Base-by-base conservation (phyloP, 1,284 basidiomycete genomes). In the Ganoderma sinense region DNA sequence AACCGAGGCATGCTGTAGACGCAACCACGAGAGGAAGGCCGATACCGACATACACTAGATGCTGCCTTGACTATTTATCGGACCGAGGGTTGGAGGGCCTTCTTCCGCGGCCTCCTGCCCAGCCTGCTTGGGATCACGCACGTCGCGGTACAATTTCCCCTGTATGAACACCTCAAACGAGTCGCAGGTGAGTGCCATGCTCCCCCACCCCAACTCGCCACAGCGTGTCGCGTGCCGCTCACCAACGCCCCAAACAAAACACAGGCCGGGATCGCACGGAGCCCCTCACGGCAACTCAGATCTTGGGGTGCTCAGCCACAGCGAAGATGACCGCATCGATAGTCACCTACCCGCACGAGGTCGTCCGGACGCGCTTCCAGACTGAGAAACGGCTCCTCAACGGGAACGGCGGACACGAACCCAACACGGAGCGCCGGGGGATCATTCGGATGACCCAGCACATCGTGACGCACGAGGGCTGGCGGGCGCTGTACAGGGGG, bases 281-380 rank as follows among this genome's bases (percentile, higher is more conserved):
- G 14, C 90, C 92, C 1, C 81, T 97, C 7, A 83, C 90, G 1
- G 89, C 89, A 6, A 81, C 85, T 39, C 87, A 89, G 23, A 97
- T 98, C 73, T 89, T 98, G 16, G 80, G 91, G 3, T 97, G 96
- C 82, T 97, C 95, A 26, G 95, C 94, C 10, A 82, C 91, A 26
- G 93, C 96, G 41, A 98, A 98, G 81, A 97, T 98, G 94, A 91
- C 94, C 2, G 97, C 97, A 3, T 97, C 96, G 14, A 84, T 98
- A 31, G 92, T 93, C 31, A 98, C 97, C 39, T 98, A 98, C 81
- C 97, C 97, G 0, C 97, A 98, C 80, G 97, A 98, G 82, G 97
- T 98, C 55, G 87, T 98, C 23, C 93, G 97, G 13, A 98, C 97
- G 33, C 90, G 96, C 6, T 83, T 98, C 45, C 97, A 98, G 82